Evolutionary conservation across 2,329 filamentous ascomycete genomes (phyloP), one percentile per base, ranked within the genome.

Genomic region (Aphanocladium album): DNA sequence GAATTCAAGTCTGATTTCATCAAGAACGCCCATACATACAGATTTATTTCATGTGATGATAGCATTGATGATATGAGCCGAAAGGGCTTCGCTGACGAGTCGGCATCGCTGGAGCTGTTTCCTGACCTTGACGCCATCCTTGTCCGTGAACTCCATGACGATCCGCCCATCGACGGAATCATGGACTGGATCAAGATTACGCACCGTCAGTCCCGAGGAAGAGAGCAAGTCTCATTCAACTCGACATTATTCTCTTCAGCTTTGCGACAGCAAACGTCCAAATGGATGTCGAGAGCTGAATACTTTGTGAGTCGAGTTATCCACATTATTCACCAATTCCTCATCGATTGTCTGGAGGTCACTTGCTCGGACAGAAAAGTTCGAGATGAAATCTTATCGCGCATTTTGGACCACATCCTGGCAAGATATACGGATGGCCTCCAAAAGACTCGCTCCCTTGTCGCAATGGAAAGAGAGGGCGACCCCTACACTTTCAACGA

Each of bases 401-500:
- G 61, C 4, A 62, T 73, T 0, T 37, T 66, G 23, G 66, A 70
- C 1, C 56, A 59, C 0, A 21, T 71, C 1, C 14, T 70, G 9
- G 53, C 59, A 4, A 59, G 66, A 0, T 74, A 74, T 60, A 53
- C 63, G 49, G 27, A 5, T 2, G 64, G 66, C 2, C 65, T 72
- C 45, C 37, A 60, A 12, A 67, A 68, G 35, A 68, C 67, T 2
- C 60, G 55, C 1, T 64, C 69, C 6, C 63, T 74, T 0, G 65
- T 70, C 1, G 35, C 62, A 1, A 63, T 72, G 5, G 72, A 74
- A 56, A 67, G 67, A 4, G 58, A 67, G 17, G 56, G 64, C 41
- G 63, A 67, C 12, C 68, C 71, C 1, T 73, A 69, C 53, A 74
- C 72, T 2, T 66, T 73, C 0, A 72, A 70, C 53, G 12, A 50